phyloP scores from a whole-genome alignment of 1,139 yeast species.

The Pichia sp. region DNA sequence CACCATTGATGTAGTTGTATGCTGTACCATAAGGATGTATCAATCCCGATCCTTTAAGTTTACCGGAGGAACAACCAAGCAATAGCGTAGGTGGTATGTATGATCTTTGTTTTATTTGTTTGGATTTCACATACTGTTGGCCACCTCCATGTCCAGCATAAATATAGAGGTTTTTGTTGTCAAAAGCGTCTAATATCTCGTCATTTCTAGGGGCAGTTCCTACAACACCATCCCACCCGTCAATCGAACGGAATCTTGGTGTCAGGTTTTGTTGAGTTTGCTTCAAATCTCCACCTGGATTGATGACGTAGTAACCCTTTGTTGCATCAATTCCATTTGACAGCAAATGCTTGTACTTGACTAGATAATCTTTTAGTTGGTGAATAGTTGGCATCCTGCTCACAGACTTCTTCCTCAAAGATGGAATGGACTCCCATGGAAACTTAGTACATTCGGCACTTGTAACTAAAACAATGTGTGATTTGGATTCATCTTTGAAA shows the following conservation, averaged over 20 bases:
- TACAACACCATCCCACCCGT: conserved; percentile 47
- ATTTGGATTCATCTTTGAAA: conserved; percentile 7
- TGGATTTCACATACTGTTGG: conserved; percentile 61
- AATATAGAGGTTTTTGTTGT: conserved; percentile 45
- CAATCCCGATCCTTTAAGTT: conserved; percentile 47
- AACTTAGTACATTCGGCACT: conserved; percentile 55
- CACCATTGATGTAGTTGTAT: conserved; percentile 67
- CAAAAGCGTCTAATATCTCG: conserved; percentile 34
- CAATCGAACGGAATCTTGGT: conserved; percentile 30
- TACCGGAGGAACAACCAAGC: conserved; percentile 91
- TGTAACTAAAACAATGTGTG: conserved; percentile 63
- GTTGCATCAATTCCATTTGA: conserved; percentile 23
- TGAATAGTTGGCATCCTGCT: conserved; percentile 70
- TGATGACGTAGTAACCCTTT: conserved; percentile 51
- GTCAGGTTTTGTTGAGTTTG: conserved; percentile 61
- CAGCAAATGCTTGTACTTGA: conserved; percentile 11
- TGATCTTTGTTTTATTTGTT: conserved; percentile 35
- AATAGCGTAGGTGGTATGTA: conserved; percentile 62
- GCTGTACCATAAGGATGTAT: conserved; percentile 74
- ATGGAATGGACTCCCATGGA: conserved; percentile 85
- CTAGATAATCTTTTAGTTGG: conserved; percentile 37
- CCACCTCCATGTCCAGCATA: conserved; percentile 97
- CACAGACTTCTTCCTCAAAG: conserved; percentile 45
- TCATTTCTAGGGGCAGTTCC: conserved; percentile 53
- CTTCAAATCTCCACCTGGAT: conserved; percentile 73